Evolutionary conservation across 2,329 filamentous ascomycete species (phyloP), one percentile per base, ranked within the genome.

Genomic region (Monosporascus sp.): DNA sequence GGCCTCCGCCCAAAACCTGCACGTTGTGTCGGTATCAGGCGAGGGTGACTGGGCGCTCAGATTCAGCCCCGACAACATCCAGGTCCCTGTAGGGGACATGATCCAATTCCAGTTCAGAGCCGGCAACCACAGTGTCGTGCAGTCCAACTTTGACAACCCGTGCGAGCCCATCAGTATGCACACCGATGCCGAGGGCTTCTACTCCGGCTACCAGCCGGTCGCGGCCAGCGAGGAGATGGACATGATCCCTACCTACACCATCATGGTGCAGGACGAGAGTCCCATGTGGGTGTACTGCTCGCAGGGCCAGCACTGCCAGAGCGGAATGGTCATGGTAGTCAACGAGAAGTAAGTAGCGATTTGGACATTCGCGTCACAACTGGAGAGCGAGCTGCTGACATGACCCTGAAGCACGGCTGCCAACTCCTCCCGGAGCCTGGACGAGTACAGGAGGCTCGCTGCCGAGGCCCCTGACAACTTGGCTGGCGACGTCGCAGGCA

Each of bases 261-360:
- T 93, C 64, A 78, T 78, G 68, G 74, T 94, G 69, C 86, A 85
- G 65, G 77, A 84, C 69, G 81, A 78, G 45, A 86, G 79, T 52
- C 89, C 89, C 31, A 76, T 92, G 59, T 94, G 89, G 88, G 74
- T 89, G 59, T 93, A 87, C 78, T 93, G 89, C 73, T 84, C 83
- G 31, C 86, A 91, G 70, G 84, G 68, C 46, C 81, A 78, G 65
- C 89, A 94, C 74, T 94, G 89, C 71, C 81, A 91, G 70, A 73
- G 68, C 48, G 87, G 87, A 57, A 91, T 91, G 86, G 78, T 80
- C 53, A 86, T 89, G 74, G 87, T 89, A 35, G 85, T 91, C 67
- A 91, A 92, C 71, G 82, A 82, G 72, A 78, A 86, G 85, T 88
- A 72, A 72, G 84, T 72, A 20, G 20, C 19, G 5, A 16, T 3